Percentiles rank a stretch among this genome's conserved stretches.
These are phyloP conservation scores for Blastobotrys mokoenaii DNA, from an alignment of 805 yeast genomes.

Conservation along the genomic window DNA sequence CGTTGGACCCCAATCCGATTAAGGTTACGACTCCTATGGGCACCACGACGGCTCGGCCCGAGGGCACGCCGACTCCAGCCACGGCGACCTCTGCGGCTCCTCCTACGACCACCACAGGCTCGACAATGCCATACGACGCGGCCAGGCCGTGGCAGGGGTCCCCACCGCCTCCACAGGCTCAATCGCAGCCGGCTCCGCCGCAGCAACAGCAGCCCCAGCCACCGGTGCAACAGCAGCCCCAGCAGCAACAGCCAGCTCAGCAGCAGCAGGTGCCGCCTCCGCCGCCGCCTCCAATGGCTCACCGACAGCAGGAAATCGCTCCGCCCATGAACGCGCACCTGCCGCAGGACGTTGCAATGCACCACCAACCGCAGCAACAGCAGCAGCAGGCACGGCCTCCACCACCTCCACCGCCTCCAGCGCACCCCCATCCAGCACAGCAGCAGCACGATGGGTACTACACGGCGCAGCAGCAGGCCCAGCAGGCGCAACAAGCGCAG, in stretches of 20 bases:
- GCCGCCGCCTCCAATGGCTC: slow-evolving; percentile 8
- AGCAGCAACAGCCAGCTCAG: slow-evolving; percentile 8
- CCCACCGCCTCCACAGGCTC: slow-evolving; percentile 8
- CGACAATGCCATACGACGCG: slow-evolving; percentile 7
- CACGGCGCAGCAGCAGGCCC: slow-evolving; percentile 14
- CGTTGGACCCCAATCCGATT: slow-evolving; percentile 85
- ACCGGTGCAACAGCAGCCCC: neutral
- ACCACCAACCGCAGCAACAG: slow-evolving; percentile 25
- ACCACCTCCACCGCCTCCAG: slow-evolving; percentile 11
- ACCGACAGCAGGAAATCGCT: slow-evolving; percentile 6
- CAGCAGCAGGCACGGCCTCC: slow-evolving; percentile 14
- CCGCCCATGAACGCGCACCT: too few species aligned
- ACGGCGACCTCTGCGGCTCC: slow-evolving; percentile 3
- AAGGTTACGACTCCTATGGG: slow-evolving; percentile 95
- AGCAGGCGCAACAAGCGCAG: slow-evolving; percentile 14
- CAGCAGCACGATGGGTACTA: slow-evolving; percentile 18
- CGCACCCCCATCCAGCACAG: neutral
- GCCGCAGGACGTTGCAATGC: slow-evolving; percentile 4
- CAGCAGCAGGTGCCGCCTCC: slow-evolving; percentile 9
- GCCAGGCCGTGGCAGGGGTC: slow-evolving; percentile 13
- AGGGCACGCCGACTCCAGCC: slow-evolving; percentile 31
- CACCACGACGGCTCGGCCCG: slow-evolving; percentile 58
- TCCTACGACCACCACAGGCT: slow-evolving; percentile 9
- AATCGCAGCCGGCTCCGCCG: slow-evolving; percentile 3
- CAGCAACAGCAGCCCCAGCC: neutral